Evolutionary conservation across 2,329 filamentous ascomycete species (phyloP).

Genomic region (Colletotrichum phormii): DNA sequence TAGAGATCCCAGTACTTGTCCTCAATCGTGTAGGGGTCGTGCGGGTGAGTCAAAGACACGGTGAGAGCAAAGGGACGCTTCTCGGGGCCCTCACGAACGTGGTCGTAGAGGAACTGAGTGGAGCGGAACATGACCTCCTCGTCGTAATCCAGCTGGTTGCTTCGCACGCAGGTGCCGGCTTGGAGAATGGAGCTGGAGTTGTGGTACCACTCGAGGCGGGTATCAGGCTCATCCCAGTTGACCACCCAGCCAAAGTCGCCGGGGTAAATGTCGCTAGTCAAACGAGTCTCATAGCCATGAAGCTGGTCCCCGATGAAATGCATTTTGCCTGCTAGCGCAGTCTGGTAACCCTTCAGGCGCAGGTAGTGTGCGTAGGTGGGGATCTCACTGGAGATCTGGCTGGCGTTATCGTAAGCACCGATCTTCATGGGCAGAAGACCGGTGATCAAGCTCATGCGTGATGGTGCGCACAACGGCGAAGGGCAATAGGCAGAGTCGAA

Average conservation of each 20-base stretch:
- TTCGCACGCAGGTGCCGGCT: conserved; percentile 87
- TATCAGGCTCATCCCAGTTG: conserved; percentile 92
- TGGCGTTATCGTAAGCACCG: conserved; percentile 90
- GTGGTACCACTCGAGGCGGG: conserved; percentile 93
- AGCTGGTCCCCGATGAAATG: conserved; percentile 96
- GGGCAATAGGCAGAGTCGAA: conserved; percentile 97
- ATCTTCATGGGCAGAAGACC: conserved; percentile 93
- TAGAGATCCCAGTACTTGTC: conserved; percentile 95
- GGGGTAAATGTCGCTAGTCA: conserved; percentile 96
- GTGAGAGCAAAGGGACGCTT: conserved; percentile 88
- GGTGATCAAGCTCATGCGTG: conserved; percentile 93
- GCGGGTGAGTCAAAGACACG: conserved; percentile 91
- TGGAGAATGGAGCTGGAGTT: conserved; percentile 94
- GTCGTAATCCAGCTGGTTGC: conserved; percentile 95
- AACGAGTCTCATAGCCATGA: conserved; percentile 90
- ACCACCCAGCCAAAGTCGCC: conserved; percentile 95
- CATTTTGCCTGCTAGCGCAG: conserved; percentile 94
- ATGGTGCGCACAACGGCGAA: conserved; percentile 90
- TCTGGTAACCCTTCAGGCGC: conserved; percentile 87
- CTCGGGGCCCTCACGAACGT: conserved; percentile 81
- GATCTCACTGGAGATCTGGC: conserved; percentile 83
- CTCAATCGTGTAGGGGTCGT: conserved; percentile 95
- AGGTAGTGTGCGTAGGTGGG: conserved; percentile 96
- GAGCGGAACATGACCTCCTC: conserved; percentile 96
- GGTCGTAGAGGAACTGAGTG: conserved; percentile 89